Evolutionary conservation across 768 basidiomycete genomes (phyloP).

Genomic region (Xanthoconium purpureum): DNA sequence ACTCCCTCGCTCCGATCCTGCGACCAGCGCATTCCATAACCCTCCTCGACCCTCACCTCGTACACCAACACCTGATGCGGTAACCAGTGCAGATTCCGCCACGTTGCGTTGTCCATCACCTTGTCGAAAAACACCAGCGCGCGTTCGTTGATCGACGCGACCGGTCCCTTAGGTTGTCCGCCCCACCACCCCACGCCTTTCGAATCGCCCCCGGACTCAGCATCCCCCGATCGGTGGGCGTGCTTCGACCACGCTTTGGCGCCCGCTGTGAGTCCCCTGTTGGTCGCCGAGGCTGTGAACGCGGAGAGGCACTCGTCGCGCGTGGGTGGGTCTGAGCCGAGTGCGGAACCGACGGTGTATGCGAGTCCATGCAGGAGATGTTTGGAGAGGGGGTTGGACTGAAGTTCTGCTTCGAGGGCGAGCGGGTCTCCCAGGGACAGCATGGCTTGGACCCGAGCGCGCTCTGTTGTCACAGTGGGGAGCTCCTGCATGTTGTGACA

Average conservation of each 20-base stretch:
- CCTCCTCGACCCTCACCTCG: slow-evolving; percentile 54
- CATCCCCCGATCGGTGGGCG: slow-evolving; percentile 46
- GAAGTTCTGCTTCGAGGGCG: slow-evolving; percentile 15
- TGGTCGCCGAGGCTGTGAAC: slow-evolving; percentile 46
- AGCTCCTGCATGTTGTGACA: slow-evolving; percentile 48
- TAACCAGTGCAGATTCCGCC: slow-evolving; percentile 66
- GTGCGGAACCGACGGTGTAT: slow-evolving; percentile 57
- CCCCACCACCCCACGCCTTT: slow-evolving; percentile 55
- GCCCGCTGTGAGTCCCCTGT: slow-evolving; percentile 52
- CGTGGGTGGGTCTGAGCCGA: slow-evolving; percentile 50
- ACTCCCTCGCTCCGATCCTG: slow-evolving; percentile 37
- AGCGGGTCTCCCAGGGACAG: slow-evolving; percentile 7
- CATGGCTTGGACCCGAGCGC: slow-evolving; percentile 31
- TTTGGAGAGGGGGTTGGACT: slow-evolving; percentile 35
- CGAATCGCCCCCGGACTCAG: not conserved
- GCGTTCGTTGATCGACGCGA: slow-evolving; percentile 49
- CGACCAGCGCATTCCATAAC: slow-evolving; percentile 69
- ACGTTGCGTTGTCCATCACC: slow-evolving; percentile 50
- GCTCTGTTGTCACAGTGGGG: slow-evolving; percentile 36
- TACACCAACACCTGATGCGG: slow-evolving; percentile 62
- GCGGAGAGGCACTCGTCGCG: slow-evolving; percentile 48
- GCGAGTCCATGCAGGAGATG: slow-evolving; percentile 54
- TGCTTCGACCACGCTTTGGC: slow-evolving; percentile 69
- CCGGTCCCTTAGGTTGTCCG: slow-evolving; percentile 47
- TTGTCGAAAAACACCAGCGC: slow-evolving; percentile 51